Conservation (phyloP, 345 rosid species). For the Melaleuca alternifolia region DNA sequence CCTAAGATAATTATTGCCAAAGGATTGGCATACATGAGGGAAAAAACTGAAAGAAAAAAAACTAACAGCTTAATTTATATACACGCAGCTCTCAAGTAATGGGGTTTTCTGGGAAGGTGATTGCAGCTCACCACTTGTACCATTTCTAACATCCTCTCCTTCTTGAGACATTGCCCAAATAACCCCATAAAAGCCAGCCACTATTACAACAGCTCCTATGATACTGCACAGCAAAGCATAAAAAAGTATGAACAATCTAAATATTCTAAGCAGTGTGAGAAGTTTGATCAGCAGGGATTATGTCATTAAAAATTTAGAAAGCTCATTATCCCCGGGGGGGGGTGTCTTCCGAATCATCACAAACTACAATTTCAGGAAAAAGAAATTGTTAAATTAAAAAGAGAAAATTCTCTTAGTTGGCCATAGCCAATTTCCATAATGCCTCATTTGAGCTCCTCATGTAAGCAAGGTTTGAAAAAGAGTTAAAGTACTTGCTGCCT, state of each 20-base stretch:
- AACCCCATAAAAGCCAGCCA: constrained; percentile 46
- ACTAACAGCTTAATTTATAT: constrained; percentile 1
- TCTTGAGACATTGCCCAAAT: constrained; percentile 36
- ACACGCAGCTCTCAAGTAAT: constrained; percentile 5
- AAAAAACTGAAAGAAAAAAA: background rate
- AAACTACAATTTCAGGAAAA: background rate
- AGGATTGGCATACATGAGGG: background rate
- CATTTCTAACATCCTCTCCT: constrained; percentile 1
- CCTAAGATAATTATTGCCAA: background rate
- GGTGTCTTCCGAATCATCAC: background rate
- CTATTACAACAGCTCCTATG: constrained; percentile 28
- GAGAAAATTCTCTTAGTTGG: background rate
- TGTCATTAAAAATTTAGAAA: background rate
- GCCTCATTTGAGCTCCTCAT: background rate
- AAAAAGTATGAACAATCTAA: background rate
- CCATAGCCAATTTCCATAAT: background rate
- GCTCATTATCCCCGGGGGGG: background rate
- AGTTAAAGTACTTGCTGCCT: background rate
- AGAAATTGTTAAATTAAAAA: background rate
- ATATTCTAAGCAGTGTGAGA: background rate
- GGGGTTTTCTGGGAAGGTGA: constrained; percentile 6
- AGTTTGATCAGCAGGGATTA: background rate
- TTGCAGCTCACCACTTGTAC: background rate
- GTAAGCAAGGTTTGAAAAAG: background rate
- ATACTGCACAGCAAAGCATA: background rate